Evolutionary conservation across 73 alveolate genomes (phyloP).

Genomic region (Paramecium caudatum): DNA sequence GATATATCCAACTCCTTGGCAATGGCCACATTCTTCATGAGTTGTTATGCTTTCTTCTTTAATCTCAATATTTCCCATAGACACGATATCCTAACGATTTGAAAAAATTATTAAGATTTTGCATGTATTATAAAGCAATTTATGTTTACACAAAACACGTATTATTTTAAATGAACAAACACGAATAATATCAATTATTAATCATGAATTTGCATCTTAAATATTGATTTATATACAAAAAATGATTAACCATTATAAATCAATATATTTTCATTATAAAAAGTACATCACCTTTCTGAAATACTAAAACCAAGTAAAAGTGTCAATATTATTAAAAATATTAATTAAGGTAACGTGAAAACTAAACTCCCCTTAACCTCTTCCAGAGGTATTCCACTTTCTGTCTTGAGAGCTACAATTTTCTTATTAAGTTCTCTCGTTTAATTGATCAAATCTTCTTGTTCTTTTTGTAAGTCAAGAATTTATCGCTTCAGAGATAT

Average conservation of each 20-base stretch:
- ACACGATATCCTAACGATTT: background rate
- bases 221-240: background rate
- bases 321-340: background rate
- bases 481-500: no score
- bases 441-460: no score
- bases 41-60: conserved; percentile 22
- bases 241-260: background rate
- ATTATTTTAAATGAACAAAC: background rate
- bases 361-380: no score
- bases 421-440: no score
- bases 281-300: background rate
- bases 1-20: conserved; percentile 14
- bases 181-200: background rate
- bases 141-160: conserved; percentile 27
- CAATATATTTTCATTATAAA: background rate
- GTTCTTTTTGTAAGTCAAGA: no score
- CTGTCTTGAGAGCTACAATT: no score
- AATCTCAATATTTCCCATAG: conserved; percentile 31
- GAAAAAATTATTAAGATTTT: background rate
- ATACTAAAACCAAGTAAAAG: background rate
- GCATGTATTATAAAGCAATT: conserved; percentile 1
- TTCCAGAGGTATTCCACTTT: no score
- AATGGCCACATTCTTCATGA: background rate
- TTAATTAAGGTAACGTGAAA: background rate
- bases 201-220: background rate